phyloP scores from a whole-genome alignment of 768 basidiomycete species.

The Auriscalpium vulgare region DNA sequence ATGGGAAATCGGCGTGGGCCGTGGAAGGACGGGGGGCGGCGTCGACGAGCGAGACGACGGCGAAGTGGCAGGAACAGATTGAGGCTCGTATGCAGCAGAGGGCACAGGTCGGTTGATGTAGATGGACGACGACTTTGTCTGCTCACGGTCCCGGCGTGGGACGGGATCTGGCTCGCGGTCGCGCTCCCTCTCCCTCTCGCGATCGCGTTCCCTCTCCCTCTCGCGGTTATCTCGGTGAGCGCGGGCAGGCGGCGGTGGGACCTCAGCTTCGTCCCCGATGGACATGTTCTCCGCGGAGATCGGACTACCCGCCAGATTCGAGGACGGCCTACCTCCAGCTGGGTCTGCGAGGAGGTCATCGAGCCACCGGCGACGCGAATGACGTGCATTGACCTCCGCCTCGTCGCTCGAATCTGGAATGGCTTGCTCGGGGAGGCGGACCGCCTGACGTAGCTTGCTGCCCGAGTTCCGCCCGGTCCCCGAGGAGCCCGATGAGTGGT shows the following conservation, averaged over 20 bases:
- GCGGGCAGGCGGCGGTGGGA: background rate
- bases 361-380: background rate
- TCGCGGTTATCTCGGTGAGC: background rate
- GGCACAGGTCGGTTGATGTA: constrained; percentile 1
- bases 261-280: background rate
- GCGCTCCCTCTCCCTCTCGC: background rate
- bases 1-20: constrained; percentile 8
- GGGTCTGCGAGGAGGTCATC: constrained; percentile 1
- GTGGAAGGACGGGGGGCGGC: background rate
- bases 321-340: background rate
- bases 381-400: constrained; percentile 7
- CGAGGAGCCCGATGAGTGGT: constrained; percentile 11
- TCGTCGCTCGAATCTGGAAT: constrained; percentile 15
- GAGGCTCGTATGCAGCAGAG: background rate
- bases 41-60: background rate
- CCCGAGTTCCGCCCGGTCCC: background rate
- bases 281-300: background rate
- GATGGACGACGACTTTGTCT: background rate
- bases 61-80: background rate
- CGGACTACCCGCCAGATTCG: background rate
- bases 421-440: constrained; percentile 4
- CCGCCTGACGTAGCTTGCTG: constrained; percentile 5
- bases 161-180: background rate
- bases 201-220: background rate
- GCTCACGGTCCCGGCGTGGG: constrained; percentile 5